Evolutionary conservation across 768 basidiomycete species (phyloP), one percentile per base, ranked within the genome.

Genomic region (Collybiopsis confluens): DNA sequence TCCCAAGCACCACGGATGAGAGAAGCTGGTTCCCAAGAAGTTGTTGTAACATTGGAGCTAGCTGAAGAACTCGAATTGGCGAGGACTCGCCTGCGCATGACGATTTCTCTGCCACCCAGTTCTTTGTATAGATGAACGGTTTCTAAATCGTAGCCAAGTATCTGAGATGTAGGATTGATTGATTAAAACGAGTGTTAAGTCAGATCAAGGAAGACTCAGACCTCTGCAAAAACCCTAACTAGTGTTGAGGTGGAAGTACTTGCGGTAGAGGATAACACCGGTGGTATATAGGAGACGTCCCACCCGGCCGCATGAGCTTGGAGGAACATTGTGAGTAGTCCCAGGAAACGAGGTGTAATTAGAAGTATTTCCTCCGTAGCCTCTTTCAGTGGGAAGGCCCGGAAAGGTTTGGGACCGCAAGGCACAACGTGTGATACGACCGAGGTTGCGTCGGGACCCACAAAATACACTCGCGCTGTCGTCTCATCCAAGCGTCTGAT

Each of bases 121-220:
- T 86, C 85, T 64, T 85, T 87, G 63, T 85, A 87, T 71, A 86
- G 70, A 55, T 86, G 82, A 9, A 85, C 63, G 2, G 75, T 76
- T 56, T 85, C 83, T 0, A 71, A 62, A 11, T 82, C 79, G 61
- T 86, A 87, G 1, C 84, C 85, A 0, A 87, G 70, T 7, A 85
- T 56, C 53, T 78, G 72, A 2, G 18, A n/a, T n/a, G n/a, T n/a
- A 36, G 35, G 15, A 37, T 36, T 15, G 16, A 37, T 13, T 4
- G 10, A 15, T 10, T 16, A 1, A 21, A 15, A 11, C 10, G 24
- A 21, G 20, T 23, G 30, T 21, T 23, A 9, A 16, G n/a, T n/a
- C 30, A 18, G 16, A 47, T n/a, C 18, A 9, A n/a, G n/a, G n/a
- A 28, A 28, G n/a, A 21, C 33, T 21, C 47, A 16, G 37, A 48